Base-by-base conservation (phyloP, 495 filamentous ascomycete genomes). In the Neurospora discreta region DNA sequence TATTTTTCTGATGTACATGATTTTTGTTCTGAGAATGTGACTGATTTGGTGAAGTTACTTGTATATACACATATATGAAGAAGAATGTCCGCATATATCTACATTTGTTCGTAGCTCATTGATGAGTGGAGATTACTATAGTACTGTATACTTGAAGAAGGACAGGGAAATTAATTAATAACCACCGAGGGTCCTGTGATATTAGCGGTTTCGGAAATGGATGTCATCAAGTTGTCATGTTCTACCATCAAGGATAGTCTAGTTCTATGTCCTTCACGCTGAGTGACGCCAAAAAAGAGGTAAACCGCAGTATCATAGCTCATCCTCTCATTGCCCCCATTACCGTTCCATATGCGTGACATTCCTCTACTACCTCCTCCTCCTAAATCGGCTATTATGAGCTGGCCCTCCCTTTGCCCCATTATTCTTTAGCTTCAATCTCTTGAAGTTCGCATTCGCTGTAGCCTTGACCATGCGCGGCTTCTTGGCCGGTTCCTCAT, bases 391-490 rank as follows among this genome's bases (percentile, higher is more conserved):
- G 74, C 82, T 85, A 40, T 82, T 82, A 72, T 83, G 77, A 42
- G 76, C 82, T 38, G 83, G 79, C n/a, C 85, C 84, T 7, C 84
- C 85, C 72, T 87, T 88, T 0, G 84, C 75, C 5, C 86, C 86
- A 5, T 78, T 78, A 76, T 91, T 92, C 76, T 84, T 86, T 74
- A 97, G 88, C 82, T 96, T 97, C 74, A 97, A 79, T 58, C 89
- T 86, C 72, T 91, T 88, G 79, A 93, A 97, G 76, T 97, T 97
- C 30, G 91, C 87, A 81, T 94, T 89, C 3, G 93, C 91, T 68
- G 89, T 81, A 6, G 90, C 89, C 70, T 88, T 91, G 68, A 93
- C 83, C 81, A 92, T 97, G 73, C 88, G 87, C 30, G 79, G 52
- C 30, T 65, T 33, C 52, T 65, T 65, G 1, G 26, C 82, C 18